phyloP scores from a whole-genome alignment of 176 grass and related monocot species.

The Carex parvula region DNA sequence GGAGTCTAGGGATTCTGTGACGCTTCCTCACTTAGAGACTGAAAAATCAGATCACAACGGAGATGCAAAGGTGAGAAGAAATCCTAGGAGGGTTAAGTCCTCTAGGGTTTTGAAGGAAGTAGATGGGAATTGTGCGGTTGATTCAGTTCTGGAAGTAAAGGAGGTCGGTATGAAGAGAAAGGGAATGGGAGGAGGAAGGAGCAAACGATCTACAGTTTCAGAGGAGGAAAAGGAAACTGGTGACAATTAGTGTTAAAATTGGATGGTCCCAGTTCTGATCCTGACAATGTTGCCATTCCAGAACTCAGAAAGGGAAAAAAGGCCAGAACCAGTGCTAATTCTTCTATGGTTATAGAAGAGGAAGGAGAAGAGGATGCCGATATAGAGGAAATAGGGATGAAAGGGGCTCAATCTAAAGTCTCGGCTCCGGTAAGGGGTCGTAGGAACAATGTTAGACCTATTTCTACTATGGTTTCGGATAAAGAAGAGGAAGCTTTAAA shows the following conservation, averaged over 20 bases:
- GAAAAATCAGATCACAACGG: background rate
- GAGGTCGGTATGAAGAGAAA: background rate
- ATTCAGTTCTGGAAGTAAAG: background rate
- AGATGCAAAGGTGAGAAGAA: conserved; percentile 8
- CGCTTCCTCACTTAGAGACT: background rate
- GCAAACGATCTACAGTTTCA: conserved; percentile 11
- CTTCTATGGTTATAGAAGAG: conserved; percentile 3
- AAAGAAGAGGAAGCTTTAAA: background rate
- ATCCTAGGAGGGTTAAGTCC: conserved; percentile 13
- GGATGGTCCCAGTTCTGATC: background rate
- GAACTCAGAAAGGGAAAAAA: background rate
- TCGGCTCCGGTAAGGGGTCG: background rate
- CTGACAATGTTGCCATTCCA: background rate
- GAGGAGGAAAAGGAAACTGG: conserved; percentile 14
- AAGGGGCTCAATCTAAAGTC: background rate
- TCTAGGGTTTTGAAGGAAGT: conserved; percentile 29
- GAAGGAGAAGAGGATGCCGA: background rate
- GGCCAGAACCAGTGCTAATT: conserved; percentile 11
- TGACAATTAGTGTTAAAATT: conserved; percentile 18
- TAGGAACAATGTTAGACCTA: background rate
- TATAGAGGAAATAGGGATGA: background rate
- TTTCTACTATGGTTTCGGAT: background rate
- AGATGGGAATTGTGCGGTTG: conserved; percentile 6
- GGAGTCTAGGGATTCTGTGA: background rate
- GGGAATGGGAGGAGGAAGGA: background rate